phyloP scores from a whole-genome alignment of 495 filamentous ascomycete genomes.

The Penicillium cinerascens region DNA sequence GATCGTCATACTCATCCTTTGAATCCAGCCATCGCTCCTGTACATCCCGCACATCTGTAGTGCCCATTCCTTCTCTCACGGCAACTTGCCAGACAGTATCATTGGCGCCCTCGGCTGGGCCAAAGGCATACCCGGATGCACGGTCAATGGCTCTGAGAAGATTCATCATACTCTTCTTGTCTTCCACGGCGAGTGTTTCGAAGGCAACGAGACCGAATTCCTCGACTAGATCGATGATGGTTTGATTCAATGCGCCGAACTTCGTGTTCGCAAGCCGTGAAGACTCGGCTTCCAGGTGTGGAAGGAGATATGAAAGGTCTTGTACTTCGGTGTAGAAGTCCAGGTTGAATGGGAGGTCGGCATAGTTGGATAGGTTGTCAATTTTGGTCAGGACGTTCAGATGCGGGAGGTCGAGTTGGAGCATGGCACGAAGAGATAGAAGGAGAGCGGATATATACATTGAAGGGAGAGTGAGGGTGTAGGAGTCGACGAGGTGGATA shows the following conservation, averaged over 20 bases:
- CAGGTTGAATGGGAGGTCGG: conserved; percentile 83
- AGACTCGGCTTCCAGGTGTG: conserved; percentile 62
- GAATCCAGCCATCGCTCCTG: conserved; percentile 93
- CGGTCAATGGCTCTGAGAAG: conserved; percentile 83
- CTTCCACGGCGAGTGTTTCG: conserved; percentile 91
- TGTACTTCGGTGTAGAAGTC: conserved; percentile 99
- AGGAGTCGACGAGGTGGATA: conserved; percentile 86
- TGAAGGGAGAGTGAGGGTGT: conserved; percentile 84
- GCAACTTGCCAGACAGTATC: conserved; percentile 93
- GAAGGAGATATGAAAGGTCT: conserved; percentile 79
- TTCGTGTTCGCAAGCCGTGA: conserved; percentile 61
- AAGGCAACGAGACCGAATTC: conserved; percentile 86
- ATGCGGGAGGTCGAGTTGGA: conserved; percentile 93
- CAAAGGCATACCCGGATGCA: conserved; percentile 90
- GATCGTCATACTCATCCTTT: conserved; percentile 82
- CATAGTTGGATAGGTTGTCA: conserved; percentile 79
- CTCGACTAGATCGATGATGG: conserved; percentile 81
- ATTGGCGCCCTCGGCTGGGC: conserved; percentile 84
- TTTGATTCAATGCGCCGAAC: conserved; percentile 77
- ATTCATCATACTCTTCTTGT: conserved; percentile 93
- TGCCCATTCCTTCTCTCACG: conserved; percentile 77
- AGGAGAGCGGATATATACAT: conserved; percentile 93
- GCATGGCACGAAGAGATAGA: conserved; percentile 90
- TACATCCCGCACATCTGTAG: conserved; percentile 79
- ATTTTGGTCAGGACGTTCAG: conserved; percentile 97